A percentile compares a stretch with the other conserved stretches of the same genome.
Evolutionary conservation across 2,329 filamentous ascomycete genomes (phyloP).

Genomic region (Colletotrichum lupini): DNA sequence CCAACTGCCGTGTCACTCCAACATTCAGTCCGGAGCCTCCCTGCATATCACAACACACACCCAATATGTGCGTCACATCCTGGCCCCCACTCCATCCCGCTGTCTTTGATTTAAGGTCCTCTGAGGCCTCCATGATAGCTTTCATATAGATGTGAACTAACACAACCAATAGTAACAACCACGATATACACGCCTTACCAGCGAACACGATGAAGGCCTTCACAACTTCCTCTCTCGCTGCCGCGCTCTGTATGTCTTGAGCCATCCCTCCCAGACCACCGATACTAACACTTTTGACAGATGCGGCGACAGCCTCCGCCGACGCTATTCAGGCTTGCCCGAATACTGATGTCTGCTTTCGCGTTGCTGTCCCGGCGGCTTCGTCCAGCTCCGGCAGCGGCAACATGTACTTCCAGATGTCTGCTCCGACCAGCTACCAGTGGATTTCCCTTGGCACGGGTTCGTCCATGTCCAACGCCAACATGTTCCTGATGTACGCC

Average conservation of each 20-base stretch:
- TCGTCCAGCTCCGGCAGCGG: slow-evolving; percentile 60
- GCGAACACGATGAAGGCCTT: slow-evolving; percentile 30
- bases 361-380: slow-evolving; percentile 63
- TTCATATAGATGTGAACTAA: not conserved
- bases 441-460: slow-evolving; percentile 73
- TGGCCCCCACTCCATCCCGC: not conserved
- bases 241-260: slow-evolving; percentile 26
- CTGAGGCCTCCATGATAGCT: not conserved
- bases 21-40: slow-evolving; percentile 12
- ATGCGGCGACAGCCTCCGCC: slow-evolving; percentile 44
- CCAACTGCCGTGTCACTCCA: not conserved
- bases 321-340: slow-evolving; percentile 53
- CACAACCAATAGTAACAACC: not conserved
- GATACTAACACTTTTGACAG: slow-evolving; percentile 14
- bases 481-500: slow-evolving; percentile 73
- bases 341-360: slow-evolving; percentile 58
- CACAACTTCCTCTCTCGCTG: slow-evolving; percentile 16
- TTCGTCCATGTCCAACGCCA: slow-evolving; percentile 62
- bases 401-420: slow-evolving; percentile 71
- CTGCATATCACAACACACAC: slow-evolving; percentile 15
- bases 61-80: slow-evolving; percentile 10
- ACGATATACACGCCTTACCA: not conserved
- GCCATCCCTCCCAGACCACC: not conserved
- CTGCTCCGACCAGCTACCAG: slow-evolving; percentile 60
- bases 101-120: not conserved